phyloP scores from a whole-genome alignment of 1,284 basidiomycete species.

The Vanrija humicola region DNA sequence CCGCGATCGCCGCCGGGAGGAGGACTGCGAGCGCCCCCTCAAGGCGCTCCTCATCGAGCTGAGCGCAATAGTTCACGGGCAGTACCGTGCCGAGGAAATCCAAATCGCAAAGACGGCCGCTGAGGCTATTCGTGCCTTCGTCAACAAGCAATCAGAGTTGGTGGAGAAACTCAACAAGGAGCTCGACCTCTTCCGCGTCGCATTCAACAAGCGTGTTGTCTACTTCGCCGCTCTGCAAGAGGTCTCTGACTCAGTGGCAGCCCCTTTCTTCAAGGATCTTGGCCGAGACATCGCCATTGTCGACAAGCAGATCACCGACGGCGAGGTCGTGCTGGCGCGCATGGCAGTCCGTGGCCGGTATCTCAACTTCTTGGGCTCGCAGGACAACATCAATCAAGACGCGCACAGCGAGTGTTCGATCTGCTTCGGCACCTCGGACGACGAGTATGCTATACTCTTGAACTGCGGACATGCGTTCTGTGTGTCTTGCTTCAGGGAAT shows the following conservation, averaged over 20 bases:
- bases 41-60: constrained; percentile 39
- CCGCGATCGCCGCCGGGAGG: constrained; percentile 29
- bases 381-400: constrained; percentile 19
- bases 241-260: constrained; percentile 43
- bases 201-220: constrained; percentile 41
- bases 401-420: constrained; percentile 41
- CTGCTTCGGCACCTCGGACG: constrained; percentile 44
- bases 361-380: constrained; percentile 29
- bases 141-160: constrained; percentile 16
- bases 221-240: constrained; percentile 46
- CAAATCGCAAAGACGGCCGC: constrained; percentile 5
- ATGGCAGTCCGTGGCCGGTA: constrained; percentile 36
- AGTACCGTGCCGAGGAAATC: constrained; percentile 5
- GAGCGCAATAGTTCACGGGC: constrained; percentile 15
- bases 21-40: constrained; percentile 36
- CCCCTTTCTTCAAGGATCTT: constrained; percentile 25
- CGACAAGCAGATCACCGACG: constrained; percentile 18
- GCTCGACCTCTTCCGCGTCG: constrained; percentile 37
- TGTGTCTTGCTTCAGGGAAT: constrained; percentile 37
- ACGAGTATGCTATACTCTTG: constrained; percentile 32
- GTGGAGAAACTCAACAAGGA: constrained; percentile 42
- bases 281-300: constrained; percentile 16
- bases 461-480: constrained; percentile 45
- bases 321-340: constrained; percentile 27
- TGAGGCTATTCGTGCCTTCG: background rate